Percentiles rank a stretch among this genome's conserved stretches.
phyloP scores from a whole-genome alignment of 352 stramenopile genomes.

The Peronospora tabacina region DNA sequence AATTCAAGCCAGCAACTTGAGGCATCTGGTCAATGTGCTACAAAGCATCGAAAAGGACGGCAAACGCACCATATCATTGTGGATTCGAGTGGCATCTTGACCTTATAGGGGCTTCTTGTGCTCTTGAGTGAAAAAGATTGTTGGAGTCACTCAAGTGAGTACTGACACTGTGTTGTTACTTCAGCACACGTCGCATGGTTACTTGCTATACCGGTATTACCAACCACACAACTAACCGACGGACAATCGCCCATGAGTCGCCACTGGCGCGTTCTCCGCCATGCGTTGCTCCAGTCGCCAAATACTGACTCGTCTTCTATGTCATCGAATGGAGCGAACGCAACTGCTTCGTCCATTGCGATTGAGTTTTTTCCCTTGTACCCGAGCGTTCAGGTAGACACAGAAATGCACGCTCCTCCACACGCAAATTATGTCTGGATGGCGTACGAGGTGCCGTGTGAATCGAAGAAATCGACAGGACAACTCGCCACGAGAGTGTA shows the following conservation, averaged over 20 bases:
- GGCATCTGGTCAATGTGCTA: not conserved
- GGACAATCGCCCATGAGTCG: conserved; percentile 42
- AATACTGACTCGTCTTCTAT: conserved; percentile 3
- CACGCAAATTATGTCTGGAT: conserved; percentile 45
- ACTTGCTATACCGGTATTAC: conserved; percentile 5
- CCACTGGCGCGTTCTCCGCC: conserved; percentile 66
- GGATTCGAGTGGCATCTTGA: conserved; percentile 78
- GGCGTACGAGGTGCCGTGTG: conserved; percentile 29
- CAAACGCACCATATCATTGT: conserved; percentile 79
- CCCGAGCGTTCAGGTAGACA: conserved; percentile 5
- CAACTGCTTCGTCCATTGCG: conserved; percentile 52
- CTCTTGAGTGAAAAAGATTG: conserved; percentile 28
- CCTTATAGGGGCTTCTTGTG: conserved; percentile 16
- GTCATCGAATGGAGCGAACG: not conserved
- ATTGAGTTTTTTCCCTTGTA: conserved; percentile 62
- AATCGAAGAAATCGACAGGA: not conserved
- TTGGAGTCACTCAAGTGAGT: conserved; percentile 13
- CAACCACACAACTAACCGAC: conserved; percentile 16
- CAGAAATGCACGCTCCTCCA: conserved; percentile 5
- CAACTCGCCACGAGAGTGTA: conserved; percentile 12
- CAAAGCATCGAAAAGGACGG: not conserved
- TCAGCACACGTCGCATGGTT: conserved; percentile 1
- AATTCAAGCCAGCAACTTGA: not conserved
- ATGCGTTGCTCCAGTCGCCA: conserved; percentile 38
- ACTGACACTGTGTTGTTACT: conserved; percentile 5